A percentile compares a stretch with the other conserved stretches of the same genome.
Conservation (phyloP, 2,329 filamentous ascomycete species). For the Colletotrichum cereale region DNA sequence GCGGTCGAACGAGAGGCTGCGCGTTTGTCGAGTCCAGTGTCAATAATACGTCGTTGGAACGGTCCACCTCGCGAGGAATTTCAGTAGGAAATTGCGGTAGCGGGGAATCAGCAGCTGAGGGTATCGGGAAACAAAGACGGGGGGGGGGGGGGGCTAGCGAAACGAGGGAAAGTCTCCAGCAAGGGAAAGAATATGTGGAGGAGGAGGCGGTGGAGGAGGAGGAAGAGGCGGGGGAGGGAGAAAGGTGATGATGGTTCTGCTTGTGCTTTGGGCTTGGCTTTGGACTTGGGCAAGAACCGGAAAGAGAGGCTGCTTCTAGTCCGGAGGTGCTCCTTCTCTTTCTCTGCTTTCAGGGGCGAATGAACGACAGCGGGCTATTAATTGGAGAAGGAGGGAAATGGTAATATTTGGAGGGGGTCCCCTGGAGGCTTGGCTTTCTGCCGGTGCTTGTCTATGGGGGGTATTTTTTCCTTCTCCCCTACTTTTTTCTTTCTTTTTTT, state of each 20-base stretch:
- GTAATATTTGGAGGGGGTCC: constrained; percentile 31
- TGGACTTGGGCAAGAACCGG: constrained; percentile 24
- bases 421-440: constrained; percentile 36
- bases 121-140: constrained; percentile 22
- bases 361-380: constrained; percentile 35
- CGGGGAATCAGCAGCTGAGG: constrained; percentile 14
- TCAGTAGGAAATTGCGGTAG: constrained; percentile 24
- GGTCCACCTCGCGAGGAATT: constrained; percentile 18
- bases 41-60: constrained; percentile 34
- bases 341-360: constrained; percentile 37
- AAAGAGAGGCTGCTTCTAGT: constrained; percentile 16
- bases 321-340: constrained; percentile 11
- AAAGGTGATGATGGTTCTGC: constrained; percentile 17
- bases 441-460: constrained; percentile 20
- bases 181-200: constrained; percentile 30
- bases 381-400: constrained; percentile 40
- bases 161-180: constrained; percentile 30
- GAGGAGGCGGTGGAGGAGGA: constrained; percentile 8
- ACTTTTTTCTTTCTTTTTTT: constrained; percentile 16
- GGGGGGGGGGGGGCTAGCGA: constrained; percentile 12
- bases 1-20: constrained; percentile 27
- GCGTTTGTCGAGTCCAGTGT: constrained; percentile 34
- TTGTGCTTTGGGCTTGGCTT: constrained; percentile 20
- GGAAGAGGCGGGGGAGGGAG: constrained; percentile 4
- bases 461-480: constrained; percentile 14